Evolutionary conservation across 495 filamentous ascomycete species (phyloP).

Genomic region (Penicillium subrubescens): DNA sequence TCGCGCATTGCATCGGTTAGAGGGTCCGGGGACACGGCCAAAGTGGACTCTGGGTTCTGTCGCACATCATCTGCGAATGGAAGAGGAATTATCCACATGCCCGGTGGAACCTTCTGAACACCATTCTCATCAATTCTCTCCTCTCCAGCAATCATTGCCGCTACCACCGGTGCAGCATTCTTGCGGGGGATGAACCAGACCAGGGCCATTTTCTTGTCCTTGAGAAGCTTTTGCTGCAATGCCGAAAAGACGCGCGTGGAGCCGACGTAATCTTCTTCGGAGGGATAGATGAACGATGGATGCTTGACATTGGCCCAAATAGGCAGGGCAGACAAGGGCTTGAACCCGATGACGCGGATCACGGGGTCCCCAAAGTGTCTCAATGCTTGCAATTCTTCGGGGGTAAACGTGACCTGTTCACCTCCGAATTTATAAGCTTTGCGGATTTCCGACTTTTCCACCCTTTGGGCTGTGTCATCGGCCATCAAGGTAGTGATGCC

Average conservation of each 20-base stretch:
- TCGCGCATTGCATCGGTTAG: constrained; percentile 80
- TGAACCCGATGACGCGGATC: constrained; percentile 94
- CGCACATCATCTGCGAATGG: constrained; percentile 93
- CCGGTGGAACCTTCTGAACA: constrained; percentile 73
- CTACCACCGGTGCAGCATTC: constrained; percentile 75
- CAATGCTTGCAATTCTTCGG: constrained; percentile 76
- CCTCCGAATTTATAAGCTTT: constrained; percentile 97
- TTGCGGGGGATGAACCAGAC: constrained; percentile 87
- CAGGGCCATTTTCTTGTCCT: constrained; percentile 74
- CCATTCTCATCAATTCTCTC: constrained; percentile 67
- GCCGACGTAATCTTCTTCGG: constrained; percentile 85
- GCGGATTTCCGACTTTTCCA: constrained; percentile 80
- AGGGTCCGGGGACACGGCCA: constrained; percentile 61
- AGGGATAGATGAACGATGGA: constrained; percentile 91
- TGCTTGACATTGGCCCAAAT: constrained; percentile 86
- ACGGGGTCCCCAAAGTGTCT: constrained; percentile 77
- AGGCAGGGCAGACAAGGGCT: constrained; percentile 70
- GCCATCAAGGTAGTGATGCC: constrained; percentile 71
- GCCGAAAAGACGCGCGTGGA: constrained; percentile 92
- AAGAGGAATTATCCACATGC: constrained; percentile 85
- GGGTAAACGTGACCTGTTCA: constrained; percentile 81
- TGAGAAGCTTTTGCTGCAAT: constrained; percentile 81
- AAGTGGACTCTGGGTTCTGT: constrained; percentile 62
- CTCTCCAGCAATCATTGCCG: constrained; percentile 76
- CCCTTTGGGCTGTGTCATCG: constrained; percentile 69